phyloP scores from a whole-genome alignment of 352 stramenopile species.

The Phytophthora brassicae region DNA sequence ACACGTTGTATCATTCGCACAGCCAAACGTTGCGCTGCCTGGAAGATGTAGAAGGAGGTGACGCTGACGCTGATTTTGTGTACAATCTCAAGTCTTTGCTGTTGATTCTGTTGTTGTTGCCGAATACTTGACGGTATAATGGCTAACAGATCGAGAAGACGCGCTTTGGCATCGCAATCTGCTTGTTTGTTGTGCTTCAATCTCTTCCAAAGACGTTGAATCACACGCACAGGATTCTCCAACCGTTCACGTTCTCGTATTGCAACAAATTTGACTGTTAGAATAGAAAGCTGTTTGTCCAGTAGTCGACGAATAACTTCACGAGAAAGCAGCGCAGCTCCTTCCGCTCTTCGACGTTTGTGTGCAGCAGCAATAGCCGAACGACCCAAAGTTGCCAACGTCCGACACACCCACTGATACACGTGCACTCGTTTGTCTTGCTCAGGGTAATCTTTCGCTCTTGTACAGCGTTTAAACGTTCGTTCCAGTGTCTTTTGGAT shows the following conservation, averaged over 20 bases:
- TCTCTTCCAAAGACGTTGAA: slow-evolving; percentile 33
- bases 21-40: slow-evolving; percentile 28
- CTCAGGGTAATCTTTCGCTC: no score
- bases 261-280: slow-evolving; percentile 4
- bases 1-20: slow-evolving; percentile 50
- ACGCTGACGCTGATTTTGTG: slow-evolving; percentile 11
- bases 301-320: slow-evolving; percentile 10
- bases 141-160: slow-evolving; percentile 30
- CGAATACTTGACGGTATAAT: slow-evolving; percentile 20
- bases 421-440: slow-evolving; percentile 8
- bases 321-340: slow-evolving; percentile 5
- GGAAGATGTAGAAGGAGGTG: slow-evolving; percentile 12
- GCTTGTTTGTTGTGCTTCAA: slow-evolving; percentile 15
- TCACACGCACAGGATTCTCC: slow-evolving; percentile 4
- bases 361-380: slow-evolving; percentile 15
- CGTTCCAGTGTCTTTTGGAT: slow-evolving; percentile 18
- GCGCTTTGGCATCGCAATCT: slow-evolving; percentile 21
- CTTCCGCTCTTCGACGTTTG: slow-evolving; percentile 16
- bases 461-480: slow-evolving; percentile 15
- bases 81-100: slow-evolving; percentile 2
- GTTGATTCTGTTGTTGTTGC: slow-evolving; percentile 14
- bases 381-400: slow-evolving; percentile 23
- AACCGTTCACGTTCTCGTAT: slow-evolving; percentile 10
- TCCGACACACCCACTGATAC: slow-evolving; percentile 20
- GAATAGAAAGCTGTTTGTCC: slow-evolving; percentile 1